Base-by-base conservation (phyloP, 305 asterid genomes). In the Fraxinus velutina region DNA sequence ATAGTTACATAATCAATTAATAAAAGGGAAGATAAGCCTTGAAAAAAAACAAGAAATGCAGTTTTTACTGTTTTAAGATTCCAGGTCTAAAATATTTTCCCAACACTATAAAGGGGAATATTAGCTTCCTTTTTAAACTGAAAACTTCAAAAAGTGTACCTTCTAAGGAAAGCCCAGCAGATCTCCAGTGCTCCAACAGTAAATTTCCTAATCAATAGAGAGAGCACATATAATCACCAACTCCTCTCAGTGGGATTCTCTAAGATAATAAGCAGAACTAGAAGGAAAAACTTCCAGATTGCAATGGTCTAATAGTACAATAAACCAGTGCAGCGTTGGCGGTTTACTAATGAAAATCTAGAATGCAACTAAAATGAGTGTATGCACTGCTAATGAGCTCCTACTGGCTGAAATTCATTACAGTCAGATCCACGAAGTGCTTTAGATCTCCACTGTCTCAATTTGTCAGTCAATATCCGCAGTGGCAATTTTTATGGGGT, bases 161-260 rank as follows among this genome's bases (percentile, higher is more conserved):
- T 88, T 91, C 90, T 74, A 85, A 73, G 52, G 95, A 85, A 82
- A 95, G 89, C 80, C 93, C 91, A 81, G 91, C 90, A 84, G 93
- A 89, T 87, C 81, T 85, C 98, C 99, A 95, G 78, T 87, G 85
- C 68, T 91, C 94, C 89, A 93, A 83, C 84, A 95, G 90, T 93
- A 95, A 78, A 80, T 84, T 88, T 85, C 99, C 99, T 95, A 86
- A 39, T 85, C 52, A 81, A 84, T 75, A 76, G 55, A 80, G 47
- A 84, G 50, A 68, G 6, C 21, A 77, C 68, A 68, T 44, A 52
- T 37, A 62, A 80, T 78, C 73, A 88, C n/a, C 44, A 27, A 79
- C 70, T 21, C 27, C 78, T 62, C 81, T 79, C 71, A 47, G 19
- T 15, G 10, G 36, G 42, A 33, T 22, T 71, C 12, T 15, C 12